Evolutionary conservation across 768 basidiomycete genomes (phyloP), one percentile per base, ranked within the genome.

Genomic region (Pluteus cervinus): DNA sequence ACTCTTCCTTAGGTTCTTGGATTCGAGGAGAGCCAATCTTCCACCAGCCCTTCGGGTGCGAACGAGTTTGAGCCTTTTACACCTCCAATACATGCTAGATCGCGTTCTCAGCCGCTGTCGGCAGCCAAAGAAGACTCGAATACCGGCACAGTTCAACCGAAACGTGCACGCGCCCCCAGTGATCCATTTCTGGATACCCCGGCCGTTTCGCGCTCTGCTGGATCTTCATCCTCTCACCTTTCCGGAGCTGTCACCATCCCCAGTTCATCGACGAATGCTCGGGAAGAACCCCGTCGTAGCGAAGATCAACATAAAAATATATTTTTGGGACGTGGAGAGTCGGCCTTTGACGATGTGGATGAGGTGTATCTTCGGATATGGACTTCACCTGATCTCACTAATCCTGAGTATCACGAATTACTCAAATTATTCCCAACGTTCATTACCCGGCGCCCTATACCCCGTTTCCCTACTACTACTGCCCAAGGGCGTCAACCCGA

Each of bases 131-230:
- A n/a, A n/a, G 47, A 60, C 50, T 54, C 63, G 50, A 68, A 67
- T 44, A 53, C 63, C 9, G 56, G 62, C 37, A 56, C 69, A 45
- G 57, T 70, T 30, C 64, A 69, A 37, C 66, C 70, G 29, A 83
- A 79, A 53, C 81, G 84, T 48, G 68, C 76, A 7, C 73, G 83
- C 49, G 83, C 83, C 37, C 76, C 86, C 5, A 84, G 80, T 47
- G 85, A 86, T 55, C 85, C 86, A 40, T 88, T 88, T 58, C 59
- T 84, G 44, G 86, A 88, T 49, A 79, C 82, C 30, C 80, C 81
- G 6, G 53, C 69, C 12, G 60, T 71, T 36, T 77, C 82, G 33
- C 69, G 65, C 46, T 73, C 77, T 14, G 57, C 66, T 18, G 72
- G 72, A 35, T 71, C 76, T 29, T 63, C 75, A 6, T 70, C 75